A percentile compares a stretch with the other conserved stretches of the same genome.
Evolutionary conservation across 805 yeast species (phyloP).

Genomic region (Candida pini): DNA sequence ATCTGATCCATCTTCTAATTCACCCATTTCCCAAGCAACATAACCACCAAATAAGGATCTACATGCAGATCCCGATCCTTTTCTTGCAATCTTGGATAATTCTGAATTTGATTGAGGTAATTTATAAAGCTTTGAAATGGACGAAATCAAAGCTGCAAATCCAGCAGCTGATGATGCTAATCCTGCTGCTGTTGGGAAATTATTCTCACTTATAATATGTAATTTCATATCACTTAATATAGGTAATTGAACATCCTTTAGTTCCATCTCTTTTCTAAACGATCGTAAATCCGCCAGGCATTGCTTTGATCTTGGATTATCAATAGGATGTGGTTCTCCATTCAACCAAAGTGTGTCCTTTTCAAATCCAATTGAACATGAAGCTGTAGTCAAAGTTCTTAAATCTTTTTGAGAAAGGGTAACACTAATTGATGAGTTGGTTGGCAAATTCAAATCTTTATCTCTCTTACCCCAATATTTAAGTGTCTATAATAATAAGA

Average conservation of each 20-base stretch:
- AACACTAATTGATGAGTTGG: conserved; percentile 93
- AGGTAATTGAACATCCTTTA: conserved; percentile 47
- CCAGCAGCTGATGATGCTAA: conserved; percentile 98
- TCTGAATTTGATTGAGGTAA: conserved; percentile 84
- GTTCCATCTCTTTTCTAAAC: conserved; percentile 60
- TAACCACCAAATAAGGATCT: conserved; percentile 95
- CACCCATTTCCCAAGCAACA: conserved; percentile 99
- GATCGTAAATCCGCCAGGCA: conserved; percentile 72
- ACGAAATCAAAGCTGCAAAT: conserved; percentile 88
- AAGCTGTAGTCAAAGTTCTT: conserved; percentile 86
- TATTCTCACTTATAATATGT: conserved; percentile 86
- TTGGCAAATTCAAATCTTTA: conserved; percentile 80
- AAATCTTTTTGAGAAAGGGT: conserved; percentile 88
- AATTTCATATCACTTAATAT: conserved; percentile 58
- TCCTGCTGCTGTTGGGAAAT: conserved; percentile 99
- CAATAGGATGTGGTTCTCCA: conserved; percentile 72
- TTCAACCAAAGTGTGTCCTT: conserved; percentile 79
- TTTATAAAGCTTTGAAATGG: conserved; percentile 80
- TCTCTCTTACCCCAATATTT: conserved; percentile 99
- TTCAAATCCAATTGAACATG: conserved; percentile 51
- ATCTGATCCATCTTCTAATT: conserved; percentile 69
- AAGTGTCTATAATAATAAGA: conserved; percentile 47
- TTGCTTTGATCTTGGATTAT: conserved; percentile 57
- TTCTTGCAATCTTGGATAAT: conserved; percentile 89
- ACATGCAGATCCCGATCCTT: conserved; percentile 98